These are phyloP conservation scores for Rhodotorula sp. DNA, from an alignment of 1,284 basidiomycete species.

Conservation along the genomic window DNA sequence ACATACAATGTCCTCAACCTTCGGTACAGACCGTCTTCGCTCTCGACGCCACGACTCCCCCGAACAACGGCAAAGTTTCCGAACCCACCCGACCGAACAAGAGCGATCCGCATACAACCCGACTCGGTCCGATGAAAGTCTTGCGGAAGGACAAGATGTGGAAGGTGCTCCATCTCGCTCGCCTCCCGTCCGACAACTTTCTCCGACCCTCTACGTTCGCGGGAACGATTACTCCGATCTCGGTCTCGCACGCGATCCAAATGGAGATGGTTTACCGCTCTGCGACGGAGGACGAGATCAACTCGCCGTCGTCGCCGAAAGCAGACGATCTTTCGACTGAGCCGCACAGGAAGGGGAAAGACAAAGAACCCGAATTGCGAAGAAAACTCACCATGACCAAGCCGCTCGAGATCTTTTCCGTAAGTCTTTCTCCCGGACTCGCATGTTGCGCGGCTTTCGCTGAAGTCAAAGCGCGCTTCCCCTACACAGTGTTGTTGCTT, in stretches of 20 bases:
- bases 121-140: slow-evolving; percentile 24
- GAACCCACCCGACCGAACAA: slow-evolving; percentile 7
- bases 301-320: slow-evolving; percentile 4
- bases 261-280: slow-evolving; percentile 35
- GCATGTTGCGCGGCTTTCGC: not conserved
- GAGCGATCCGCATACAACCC: slow-evolving; percentile 7
- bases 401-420: slow-evolving; percentile 1
- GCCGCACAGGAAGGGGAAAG: slow-evolving; percentile 15
- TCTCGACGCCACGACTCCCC: slow-evolving; percentile 29
- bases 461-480: no score
- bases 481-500: slow-evolving; percentile 37
- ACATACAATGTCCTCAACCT: slow-evolving; percentile 9
- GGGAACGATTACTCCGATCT: slow-evolving; percentile 27
- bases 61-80: slow-evolving; percentile 34
- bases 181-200: slow-evolving; percentile 35
- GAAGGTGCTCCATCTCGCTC: slow-evolving; percentile 32
- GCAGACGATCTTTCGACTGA: not conserved
- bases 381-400: slow-evolving; percentile 14
- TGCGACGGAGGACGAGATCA: slow-evolving; percentile 26
- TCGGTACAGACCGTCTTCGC: slow-evolving; percentile 30
- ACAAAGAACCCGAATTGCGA: slow-evolving; percentile 16
- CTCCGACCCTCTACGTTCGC: slow-evolving; percentile 34
- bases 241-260: slow-evolving; percentile 26
- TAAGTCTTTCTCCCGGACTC: not conserved
- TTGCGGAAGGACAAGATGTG: slow-evolving; percentile 29